A percentile compares a stretch with the other conserved stretches of the same genome.
Conservation (phyloP, 306 rosid species). For the Lablab purpureus region DNA sequence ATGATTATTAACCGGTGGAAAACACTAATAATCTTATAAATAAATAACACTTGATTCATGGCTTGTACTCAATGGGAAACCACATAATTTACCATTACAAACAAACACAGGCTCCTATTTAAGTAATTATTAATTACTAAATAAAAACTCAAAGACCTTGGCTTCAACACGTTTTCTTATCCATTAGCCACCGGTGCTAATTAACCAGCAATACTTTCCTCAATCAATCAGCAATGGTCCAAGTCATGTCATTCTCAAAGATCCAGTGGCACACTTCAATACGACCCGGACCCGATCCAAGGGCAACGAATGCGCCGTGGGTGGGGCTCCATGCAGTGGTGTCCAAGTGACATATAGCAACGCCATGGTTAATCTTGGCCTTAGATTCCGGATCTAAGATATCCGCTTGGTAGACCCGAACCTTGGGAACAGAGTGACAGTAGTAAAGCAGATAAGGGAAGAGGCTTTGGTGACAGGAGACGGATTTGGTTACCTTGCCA, state of each 20-base stretch:
- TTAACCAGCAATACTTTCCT: too few relatives aligned
- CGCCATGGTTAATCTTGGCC: conserved; percentile 72
- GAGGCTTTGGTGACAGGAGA: conserved; percentile 85
- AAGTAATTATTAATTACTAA: too few relatives aligned
- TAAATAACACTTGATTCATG: too few relatives aligned
- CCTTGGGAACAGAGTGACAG: conserved; percentile 91
- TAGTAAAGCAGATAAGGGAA: conserved; percentile 82
- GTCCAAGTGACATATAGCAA: conserved; percentile 89
- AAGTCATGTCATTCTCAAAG: conserved; percentile 70
- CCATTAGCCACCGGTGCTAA: too few relatives aligned
- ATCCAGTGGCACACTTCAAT: conserved; percentile 70
- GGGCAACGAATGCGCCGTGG: conserved; percentile 79
- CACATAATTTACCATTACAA: too few relatives aligned
- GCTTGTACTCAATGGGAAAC: too few relatives aligned
- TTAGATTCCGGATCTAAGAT: conserved; percentile 64
- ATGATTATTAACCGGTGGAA: too few relatives aligned
- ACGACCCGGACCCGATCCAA: conserved; percentile 74
- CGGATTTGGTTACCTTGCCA: conserved; percentile 72
- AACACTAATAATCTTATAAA: too few relatives aligned
- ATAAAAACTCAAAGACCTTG: not conserved
- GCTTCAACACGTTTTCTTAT: too few relatives aligned
- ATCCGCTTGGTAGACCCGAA: conserved; percentile 86
- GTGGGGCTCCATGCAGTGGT: conserved; percentile 83
- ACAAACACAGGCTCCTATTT: too few relatives aligned
- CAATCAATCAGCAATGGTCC: conserved; percentile 52